Conservation (phyloP, 2,329 filamentous ascomycete genomes). For the Stemphylium beticola region DNA sequence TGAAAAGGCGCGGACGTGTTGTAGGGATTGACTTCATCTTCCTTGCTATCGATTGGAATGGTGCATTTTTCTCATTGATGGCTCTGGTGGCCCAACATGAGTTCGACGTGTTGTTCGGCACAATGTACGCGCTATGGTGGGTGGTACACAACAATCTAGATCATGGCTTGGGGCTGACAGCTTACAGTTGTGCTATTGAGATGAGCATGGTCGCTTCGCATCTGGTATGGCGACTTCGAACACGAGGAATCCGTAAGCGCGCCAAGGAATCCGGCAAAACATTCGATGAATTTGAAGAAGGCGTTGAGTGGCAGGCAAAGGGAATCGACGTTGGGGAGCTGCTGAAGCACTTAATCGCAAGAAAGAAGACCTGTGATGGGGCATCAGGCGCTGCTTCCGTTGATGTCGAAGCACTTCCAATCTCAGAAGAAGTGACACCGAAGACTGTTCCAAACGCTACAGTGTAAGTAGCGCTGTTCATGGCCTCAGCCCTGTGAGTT, state of each 20-base stretch:
- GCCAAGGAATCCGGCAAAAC: slow-evolving; percentile 49
- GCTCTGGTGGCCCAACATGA: slow-evolving; percentile 63
- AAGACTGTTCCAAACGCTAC: slow-evolving; percentile 29
- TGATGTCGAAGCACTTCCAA: background rate
- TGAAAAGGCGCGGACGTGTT: slow-evolving; percentile 64
- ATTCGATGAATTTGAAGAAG: slow-evolving; percentile 59
- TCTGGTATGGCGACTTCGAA: slow-evolving; percentile 61
- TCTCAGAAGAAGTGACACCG: slow-evolving; percentile 2
- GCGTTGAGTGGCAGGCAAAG: slow-evolving; percentile 27
- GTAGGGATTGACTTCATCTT: slow-evolving; percentile 65
- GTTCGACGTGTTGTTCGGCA: slow-evolving; percentile 65
- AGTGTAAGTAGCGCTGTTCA: background rate
- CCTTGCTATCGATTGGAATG: slow-evolving; percentile 62
- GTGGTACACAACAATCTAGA: background rate
- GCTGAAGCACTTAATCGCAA: slow-evolving; percentile 10
- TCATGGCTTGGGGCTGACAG: background rate
- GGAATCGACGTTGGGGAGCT: slow-evolving; percentile 28
- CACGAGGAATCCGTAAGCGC: slow-evolving; percentile 56
- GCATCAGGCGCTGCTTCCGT: background rate
- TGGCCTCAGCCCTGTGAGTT: too few relatives aligned
- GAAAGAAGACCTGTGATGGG: background rate
- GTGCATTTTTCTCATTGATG: slow-evolving; percentile 67
- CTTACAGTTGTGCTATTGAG: slow-evolving; percentile 57
- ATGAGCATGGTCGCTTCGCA: slow-evolving; percentile 64
- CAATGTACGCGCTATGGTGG: slow-evolving; percentile 62